A percentile compares a stretch with the other conserved stretches of the same genome.
These are phyloP conservation scores for Debaryomyces robertsiae DNA, from an alignment of 1,139 yeast species.

Conservation along the genomic window DNA sequence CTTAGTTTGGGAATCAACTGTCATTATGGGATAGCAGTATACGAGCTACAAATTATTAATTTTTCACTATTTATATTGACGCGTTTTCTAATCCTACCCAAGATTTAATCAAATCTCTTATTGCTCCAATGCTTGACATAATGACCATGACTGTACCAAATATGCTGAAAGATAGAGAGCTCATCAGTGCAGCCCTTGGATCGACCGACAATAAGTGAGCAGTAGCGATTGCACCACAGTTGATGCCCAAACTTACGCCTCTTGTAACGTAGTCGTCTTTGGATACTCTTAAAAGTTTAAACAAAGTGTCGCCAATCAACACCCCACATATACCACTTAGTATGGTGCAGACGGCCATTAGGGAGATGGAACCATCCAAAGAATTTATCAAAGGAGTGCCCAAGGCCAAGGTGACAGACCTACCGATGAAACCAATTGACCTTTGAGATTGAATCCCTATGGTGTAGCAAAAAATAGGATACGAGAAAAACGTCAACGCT, in stretches of 20 bases:
- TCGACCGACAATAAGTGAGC: conserved; percentile 70
- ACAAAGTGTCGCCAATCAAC: conserved; percentile 56
- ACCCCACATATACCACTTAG: conserved; percentile 80
- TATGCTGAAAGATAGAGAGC: conserved; percentile 67
- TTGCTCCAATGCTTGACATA: conserved; percentile 57
- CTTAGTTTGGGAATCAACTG: conserved; percentile 18
- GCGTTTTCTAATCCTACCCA: conserved; percentile 29
- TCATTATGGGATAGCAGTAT: conserved; percentile 12
- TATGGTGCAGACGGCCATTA: conserved; percentile 80
- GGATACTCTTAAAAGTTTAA: conserved; percentile 52
- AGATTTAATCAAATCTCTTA: conserved; percentile 29
- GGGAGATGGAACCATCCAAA: conserved; percentile 66
- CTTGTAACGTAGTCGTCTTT: conserved; percentile 71
- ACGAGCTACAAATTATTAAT: neutral
- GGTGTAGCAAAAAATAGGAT: conserved; percentile 67
- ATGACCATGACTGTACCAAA: conserved; percentile 77
- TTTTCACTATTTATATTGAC: conserved; percentile 3
- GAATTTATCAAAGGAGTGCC: conserved; percentile 73
- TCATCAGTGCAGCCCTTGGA: conserved; percentile 81
- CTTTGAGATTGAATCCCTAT: conserved; percentile 63
- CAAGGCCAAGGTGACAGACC: conserved; percentile 79
- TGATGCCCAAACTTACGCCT: conserved; percentile 75
- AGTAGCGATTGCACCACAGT: conserved; percentile 82
- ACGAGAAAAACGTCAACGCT: conserved; percentile 61
- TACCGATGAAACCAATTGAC: conserved; percentile 74